phyloP scores from a whole-genome alignment of 2,329 filamentous ascomycete species.

The Paramyrothecium sp. region DNA sequence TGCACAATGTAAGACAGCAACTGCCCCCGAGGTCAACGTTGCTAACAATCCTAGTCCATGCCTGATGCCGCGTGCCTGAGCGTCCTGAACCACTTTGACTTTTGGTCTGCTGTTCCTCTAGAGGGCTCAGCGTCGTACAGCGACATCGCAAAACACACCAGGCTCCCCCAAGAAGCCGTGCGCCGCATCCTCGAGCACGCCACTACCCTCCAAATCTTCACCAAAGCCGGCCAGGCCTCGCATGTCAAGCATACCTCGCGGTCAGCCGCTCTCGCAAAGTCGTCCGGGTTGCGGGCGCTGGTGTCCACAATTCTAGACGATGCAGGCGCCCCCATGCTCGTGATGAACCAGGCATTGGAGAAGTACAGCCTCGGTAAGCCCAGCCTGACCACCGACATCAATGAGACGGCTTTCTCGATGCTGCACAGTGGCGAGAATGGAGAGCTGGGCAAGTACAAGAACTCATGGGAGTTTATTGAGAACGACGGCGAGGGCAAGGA shows the following conservation, averaged over 20 bases:
- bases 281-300: conserved; percentile 29
- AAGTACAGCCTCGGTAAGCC: conserved; percentile 27
- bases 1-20: conserved; percentile 30
- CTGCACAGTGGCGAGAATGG: conserved; percentile 27
- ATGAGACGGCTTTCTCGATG: conserved; percentile 33
- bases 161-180: conserved; percentile 36
- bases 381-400: conserved; percentile 29
- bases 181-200: conserved; percentile 36
- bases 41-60: conserved; percentile 27
- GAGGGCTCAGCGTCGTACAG: conserved; percentile 40
- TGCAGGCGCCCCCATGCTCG: conserved; percentile 32
- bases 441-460: conserved; percentile 23
- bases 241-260: conserved; percentile 33
- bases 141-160: conserved; percentile 34
- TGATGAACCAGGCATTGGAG: conserved; percentile 30
- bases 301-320: conserved; percentile 36
- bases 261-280: conserved; percentile 33
- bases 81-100: conserved; percentile 50
- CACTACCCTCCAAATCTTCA: conserved; percentile 36
- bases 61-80: conserved; percentile 44
- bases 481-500: conserved; percentile 36
- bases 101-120: conserved; percentile 49
- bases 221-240: conserved; percentile 18
- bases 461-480: conserved; percentile 38
- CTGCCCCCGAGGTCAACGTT: neutral